Conservation (phyloP, 768 basidiomycete species). For the Sporobolomyces pararoseus region DNA sequence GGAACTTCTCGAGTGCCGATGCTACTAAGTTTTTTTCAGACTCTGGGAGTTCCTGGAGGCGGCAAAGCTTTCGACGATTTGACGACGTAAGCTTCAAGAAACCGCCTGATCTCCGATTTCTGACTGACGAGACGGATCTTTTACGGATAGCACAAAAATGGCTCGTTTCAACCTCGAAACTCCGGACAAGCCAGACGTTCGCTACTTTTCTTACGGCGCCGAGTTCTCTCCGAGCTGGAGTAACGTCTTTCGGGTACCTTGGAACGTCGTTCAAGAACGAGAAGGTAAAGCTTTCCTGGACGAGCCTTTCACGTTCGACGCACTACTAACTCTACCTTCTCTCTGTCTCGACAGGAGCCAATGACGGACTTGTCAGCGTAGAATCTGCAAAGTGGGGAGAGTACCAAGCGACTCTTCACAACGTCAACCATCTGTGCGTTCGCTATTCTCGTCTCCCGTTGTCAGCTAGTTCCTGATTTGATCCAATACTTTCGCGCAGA, state of each 20-base stretch:
- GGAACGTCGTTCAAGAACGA: slow-evolving; percentile 39
- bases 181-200: slow-evolving; percentile 69
- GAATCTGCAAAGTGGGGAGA: slow-evolving; percentile 88
- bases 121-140: background rate
- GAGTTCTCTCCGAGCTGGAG: slow-evolving; percentile 68
- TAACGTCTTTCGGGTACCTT: slow-evolving; percentile 42
- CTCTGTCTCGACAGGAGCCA: slow-evolving; percentile 85
- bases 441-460: too few relatives aligned
- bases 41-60: slow-evolving; percentile 83
- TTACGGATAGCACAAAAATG: slow-evolving; percentile 62
- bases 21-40: slow-evolving; percentile 58
- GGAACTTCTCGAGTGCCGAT: slow-evolving; percentile 52
- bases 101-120: background rate
- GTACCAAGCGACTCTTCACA: slow-evolving; percentile 83
- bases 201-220: slow-evolving; percentile 95
- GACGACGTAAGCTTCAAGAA: slow-evolving; percentile 53
- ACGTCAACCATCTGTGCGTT: slow-evolving; percentile 73
- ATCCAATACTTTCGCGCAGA: background rate
- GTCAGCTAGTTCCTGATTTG: too few relatives aligned
- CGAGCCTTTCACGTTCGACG: background rate
- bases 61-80: slow-evolving; percentile 89
- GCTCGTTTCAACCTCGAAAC: slow-evolving; percentile 79
- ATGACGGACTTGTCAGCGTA: slow-evolving; percentile 89
- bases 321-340: too few relatives aligned
- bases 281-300: slow-evolving; percentile 36